These are phyloP conservation scores for Mucor ambiguus DNA, from an alignment of 371 early-diverging fungal genomes.

Conservation along the genomic window DNA sequence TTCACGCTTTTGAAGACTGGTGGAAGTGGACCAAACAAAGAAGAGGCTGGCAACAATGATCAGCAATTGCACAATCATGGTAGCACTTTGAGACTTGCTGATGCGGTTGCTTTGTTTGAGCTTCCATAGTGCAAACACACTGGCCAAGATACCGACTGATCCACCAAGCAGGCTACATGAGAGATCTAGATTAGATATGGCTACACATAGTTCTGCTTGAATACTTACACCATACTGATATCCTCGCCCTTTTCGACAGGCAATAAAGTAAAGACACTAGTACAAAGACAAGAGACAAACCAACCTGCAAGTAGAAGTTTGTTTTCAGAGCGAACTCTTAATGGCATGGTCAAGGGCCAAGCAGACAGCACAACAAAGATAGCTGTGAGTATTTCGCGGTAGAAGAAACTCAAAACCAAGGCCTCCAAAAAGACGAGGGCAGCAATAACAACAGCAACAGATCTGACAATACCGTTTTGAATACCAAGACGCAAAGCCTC, in stretches of 20 bases:
- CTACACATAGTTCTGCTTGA: not conserved
- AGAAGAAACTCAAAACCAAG: slow-evolving; percentile 79
- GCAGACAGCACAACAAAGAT: slow-evolving; percentile 52
- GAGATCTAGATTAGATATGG: not conserved
- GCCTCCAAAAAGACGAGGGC: slow-evolving; percentile 65
- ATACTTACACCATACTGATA: slow-evolving; percentile 69
- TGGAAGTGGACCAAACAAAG: slow-evolving; percentile 56
- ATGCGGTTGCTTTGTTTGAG: slow-evolving; percentile 11
- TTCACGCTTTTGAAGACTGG: slow-evolving; percentile 54
- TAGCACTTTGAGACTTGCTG: not conserved
- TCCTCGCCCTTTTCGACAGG: slow-evolving; percentile 88
- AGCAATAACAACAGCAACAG: slow-evolving; percentile 29
- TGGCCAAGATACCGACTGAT: slow-evolving; percentile 7
- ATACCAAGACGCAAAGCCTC: slow-evolving; percentile 32
- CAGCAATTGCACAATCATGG: slow-evolving; percentile 29
- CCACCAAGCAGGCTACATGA: slow-evolving; percentile 32
- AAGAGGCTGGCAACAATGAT: slow-evolving; percentile 36
- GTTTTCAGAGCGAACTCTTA: slow-evolving; percentile 43
- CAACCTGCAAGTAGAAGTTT: slow-evolving; percentile 54
- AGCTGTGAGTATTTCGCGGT: slow-evolving; percentile 62
- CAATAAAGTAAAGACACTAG: slow-evolving; percentile 82
- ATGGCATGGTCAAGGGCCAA: slow-evolving; percentile 70
- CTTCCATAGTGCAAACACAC: slow-evolving; percentile 6
- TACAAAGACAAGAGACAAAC: slow-evolving; percentile 66
- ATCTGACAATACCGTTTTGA: slow-evolving; percentile 8